These are phyloP conservation scores for Scedosporium dehoogii DNA, from an alignment of 2,329 filamentous ascomycete genomes.

Conservation along the genomic window DNA sequence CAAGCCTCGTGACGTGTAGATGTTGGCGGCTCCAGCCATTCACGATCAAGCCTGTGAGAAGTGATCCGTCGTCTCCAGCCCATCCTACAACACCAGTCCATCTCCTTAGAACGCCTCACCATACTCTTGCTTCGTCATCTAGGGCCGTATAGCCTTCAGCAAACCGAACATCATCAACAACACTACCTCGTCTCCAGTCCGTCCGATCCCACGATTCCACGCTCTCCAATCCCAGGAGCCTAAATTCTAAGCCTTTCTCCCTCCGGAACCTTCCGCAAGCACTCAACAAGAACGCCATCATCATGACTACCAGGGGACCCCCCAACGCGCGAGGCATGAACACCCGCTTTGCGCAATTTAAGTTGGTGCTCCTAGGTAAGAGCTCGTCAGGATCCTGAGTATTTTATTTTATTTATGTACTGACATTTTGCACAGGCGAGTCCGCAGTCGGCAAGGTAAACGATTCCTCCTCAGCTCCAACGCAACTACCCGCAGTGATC, in stretches of 20 bases:
- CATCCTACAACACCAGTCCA: background rate
- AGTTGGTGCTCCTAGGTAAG: slow-evolving; percentile 91
- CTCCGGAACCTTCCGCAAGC: background rate
- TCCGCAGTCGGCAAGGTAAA: slow-evolving; percentile 95
- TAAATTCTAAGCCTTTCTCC: background rate
- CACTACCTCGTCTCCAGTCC: background rate
- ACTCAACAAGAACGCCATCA: slow-evolving; percentile 15
- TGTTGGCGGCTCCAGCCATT: background rate
- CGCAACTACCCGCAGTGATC: background rate
- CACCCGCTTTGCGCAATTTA: slow-evolving; percentile 96
- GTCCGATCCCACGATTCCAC: background rate
- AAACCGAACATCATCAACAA: background rate
- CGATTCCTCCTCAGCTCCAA: slow-evolving; percentile 3
- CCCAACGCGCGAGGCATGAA: slow-evolving; percentile 53
- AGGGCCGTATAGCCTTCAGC: background rate
- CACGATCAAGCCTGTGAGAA: background rate
- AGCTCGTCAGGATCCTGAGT: slow-evolving; percentile 6
- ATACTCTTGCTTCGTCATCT: slow-evolving; percentile 3
- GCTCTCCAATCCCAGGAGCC: background rate
- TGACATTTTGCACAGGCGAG: slow-evolving; percentile 54
- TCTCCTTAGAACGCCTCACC: background rate
- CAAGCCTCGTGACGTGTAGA: slow-evolving; percentile 5
- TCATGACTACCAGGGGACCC: slow-evolving; percentile 79
- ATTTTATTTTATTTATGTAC: background rate
- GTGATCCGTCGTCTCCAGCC: background rate